Evolutionary conservation across 140 eudicot genomes (phyloP).

Genomic region (Bidens hawaiensis): DNA sequence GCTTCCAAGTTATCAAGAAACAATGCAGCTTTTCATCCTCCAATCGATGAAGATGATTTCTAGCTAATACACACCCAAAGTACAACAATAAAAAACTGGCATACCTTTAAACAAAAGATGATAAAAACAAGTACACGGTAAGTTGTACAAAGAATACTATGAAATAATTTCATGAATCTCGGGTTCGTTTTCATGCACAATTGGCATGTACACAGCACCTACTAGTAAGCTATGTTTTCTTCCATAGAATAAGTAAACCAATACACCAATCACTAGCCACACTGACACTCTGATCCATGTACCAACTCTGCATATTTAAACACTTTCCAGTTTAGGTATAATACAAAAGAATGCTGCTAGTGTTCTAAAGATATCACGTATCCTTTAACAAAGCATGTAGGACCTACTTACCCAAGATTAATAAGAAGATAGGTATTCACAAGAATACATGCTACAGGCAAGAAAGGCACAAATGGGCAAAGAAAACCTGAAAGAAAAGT

Average conservation of each 20-base stretch:
- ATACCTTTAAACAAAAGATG: slow-evolving; percentile 20
- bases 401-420: slow-evolving; percentile 37
- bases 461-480: slow-evolving; percentile 43
- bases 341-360: neutral
- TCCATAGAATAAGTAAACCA: slow-evolving; percentile 65
- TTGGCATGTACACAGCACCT: slow-evolving; percentile 59
- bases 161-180: slow-evolving; percentile 19
- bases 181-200: slow-evolving; percentile 19
- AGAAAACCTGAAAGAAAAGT: slow-evolving; percentile 24
- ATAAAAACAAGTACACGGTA: neutral
- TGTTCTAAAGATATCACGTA: neutral
- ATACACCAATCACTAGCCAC: slow-evolving; percentile 58
- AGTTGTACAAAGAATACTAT: slow-evolving; percentile 20
- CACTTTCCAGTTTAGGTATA: neutral
- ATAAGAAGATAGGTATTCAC: slow-evolving; percentile 44
- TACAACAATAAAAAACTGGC: slow-evolving; percentile 13
- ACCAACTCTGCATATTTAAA: slow-evolving; percentile 35
- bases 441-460: slow-evolving; percentile 41
- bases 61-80: neutral
- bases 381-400: neutral
- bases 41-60: neutral
- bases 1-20: neutral
- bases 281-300: slow-evolving; percentile 75
- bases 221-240: slow-evolving; percentile 59
- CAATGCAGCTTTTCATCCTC: neutral